These are phyloP conservation scores for Daldinia decipiens DNA, from an alignment of 495 filamentous ascomycete species.

Conservation along the genomic window DNA sequence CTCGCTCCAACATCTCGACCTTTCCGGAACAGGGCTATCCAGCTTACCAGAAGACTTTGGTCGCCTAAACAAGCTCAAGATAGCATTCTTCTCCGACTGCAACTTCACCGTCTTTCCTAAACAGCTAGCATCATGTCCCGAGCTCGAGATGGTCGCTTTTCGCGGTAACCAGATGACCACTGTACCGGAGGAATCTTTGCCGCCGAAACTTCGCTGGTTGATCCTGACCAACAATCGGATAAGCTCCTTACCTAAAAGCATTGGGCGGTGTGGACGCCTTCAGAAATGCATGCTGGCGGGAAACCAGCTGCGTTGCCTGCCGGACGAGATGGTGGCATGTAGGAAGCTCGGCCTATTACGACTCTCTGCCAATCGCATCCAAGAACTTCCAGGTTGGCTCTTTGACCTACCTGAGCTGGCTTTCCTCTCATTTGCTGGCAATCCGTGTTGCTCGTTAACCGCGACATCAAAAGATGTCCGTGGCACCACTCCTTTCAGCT, in stretches of 20 bases:
- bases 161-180: constrained; percentile 55
- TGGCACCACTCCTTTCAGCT: constrained; percentile 29
- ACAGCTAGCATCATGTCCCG: constrained; percentile 53
- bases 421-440: constrained; percentile 59
- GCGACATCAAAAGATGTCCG: constrained; percentile 31
- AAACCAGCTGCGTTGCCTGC: constrained; percentile 51
- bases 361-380: constrained; percentile 54
- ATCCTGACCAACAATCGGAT: constrained; percentile 58
- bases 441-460: constrained; percentile 50
- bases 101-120: constrained; percentile 55
- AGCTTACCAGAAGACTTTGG: constrained; percentile 52
- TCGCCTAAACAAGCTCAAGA: constrained; percentile 55
- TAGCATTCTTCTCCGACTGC: constrained; percentile 57
- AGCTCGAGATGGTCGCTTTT: constrained; percentile 59
- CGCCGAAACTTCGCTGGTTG: constrained; percentile 55
- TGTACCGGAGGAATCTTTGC: constrained; percentile 55
- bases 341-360: constrained; percentile 54
- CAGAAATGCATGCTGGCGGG: constrained; percentile 59
- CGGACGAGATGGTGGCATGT: constrained; percentile 53
- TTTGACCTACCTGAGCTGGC: constrained; percentile 56
- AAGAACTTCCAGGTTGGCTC: constrained; percentile 52
- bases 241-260: constrained; percentile 48
- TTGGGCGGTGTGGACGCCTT: constrained; percentile 52
- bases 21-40: constrained; percentile 56
- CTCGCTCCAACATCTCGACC: constrained; percentile 57